Evolutionary conservation across 2,329 filamentous ascomycete genomes (phyloP), one percentile per base, ranked within the genome.

Genomic region (Ilyonectria robusta): DNA sequence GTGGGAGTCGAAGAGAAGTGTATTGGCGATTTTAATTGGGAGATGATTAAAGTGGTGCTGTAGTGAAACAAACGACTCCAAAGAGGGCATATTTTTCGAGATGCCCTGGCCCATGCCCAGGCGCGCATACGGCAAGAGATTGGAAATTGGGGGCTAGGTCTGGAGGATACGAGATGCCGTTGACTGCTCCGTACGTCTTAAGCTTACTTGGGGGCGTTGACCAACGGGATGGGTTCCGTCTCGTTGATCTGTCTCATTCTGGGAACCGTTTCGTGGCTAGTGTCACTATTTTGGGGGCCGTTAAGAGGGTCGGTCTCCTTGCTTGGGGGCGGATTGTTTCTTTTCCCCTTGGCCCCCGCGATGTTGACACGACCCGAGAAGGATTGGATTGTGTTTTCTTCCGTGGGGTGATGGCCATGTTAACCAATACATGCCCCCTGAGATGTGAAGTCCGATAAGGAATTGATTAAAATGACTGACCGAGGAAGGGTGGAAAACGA

Each of bases 51-150:
- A 50, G 59, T 54, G 54, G 46, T 26, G 47, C 37, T 7, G 9
- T 29, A 9, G 19, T 60, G 62, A 65, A 65, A 65, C 63, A 61
- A 29, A 35, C 37, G 51, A 65, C 44, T 46, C 50, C 57, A 56
- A 51, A 51, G 47, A 37, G 54, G 37, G 17, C 13, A 35, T 33
- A 11, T 54, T 53, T 53, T 48, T 48, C 21, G 37, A 15, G 29
- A 15, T 9, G n/a, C n/a, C 53, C 15, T 57, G 55, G 42, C 23
- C 15, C 23, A 50, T 50, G 23, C 23, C 15, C 17, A 50, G 26
- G 47, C 26, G 47, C 26, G 47, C 47, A 50, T 46, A 37, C n/a
- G 11, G 50, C 44, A 53, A 57, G 42, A 65, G 46, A 50, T 55
- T 50, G 33, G n/a, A 33, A n/a, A 33, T 51, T 57, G 57, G 44